Percentiles rank a stretch among this genome's conserved stretches.
These are phyloP conservation scores for Nakazawaea wickerhamii DNA, from an alignment of 805 yeast genomes.

Conservation along the genomic window DNA sequence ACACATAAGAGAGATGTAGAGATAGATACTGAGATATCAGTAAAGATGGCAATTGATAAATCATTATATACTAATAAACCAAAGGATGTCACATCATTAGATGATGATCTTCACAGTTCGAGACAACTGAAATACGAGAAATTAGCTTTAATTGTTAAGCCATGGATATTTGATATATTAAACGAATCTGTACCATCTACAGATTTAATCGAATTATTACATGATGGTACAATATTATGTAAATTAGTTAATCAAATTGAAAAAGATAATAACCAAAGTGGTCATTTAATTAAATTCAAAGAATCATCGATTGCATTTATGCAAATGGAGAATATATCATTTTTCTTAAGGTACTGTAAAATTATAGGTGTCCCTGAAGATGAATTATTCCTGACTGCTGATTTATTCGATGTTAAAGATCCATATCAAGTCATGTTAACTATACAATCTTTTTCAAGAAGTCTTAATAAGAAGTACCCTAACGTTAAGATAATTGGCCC, in stretches of 20 bases:
- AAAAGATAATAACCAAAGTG: conserved; percentile 7
- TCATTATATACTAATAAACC: conserved; percentile 6
- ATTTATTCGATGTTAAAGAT: conserved; percentile 66
- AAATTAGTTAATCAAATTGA: conserved; percentile 37
- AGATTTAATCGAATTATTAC: conserved; percentile 51
- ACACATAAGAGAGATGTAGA: no score
- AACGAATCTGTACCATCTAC: conserved; percentile 24
- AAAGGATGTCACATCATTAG: conserved; percentile 51
- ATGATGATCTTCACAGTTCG: conserved; percentile 50
- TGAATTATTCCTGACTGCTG: conserved; percentile 75
- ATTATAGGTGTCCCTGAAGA: conserved; percentile 69
- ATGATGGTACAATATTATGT: conserved; percentile 58
- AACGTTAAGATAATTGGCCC: conserved; percentile 54
- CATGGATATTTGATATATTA: conserved; percentile 48
- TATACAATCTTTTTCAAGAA: conserved; percentile 66
- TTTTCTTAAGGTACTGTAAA: conserved; percentile 59
- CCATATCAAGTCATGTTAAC: conserved; percentile 77
- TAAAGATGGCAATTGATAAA: no score
- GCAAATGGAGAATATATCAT: conserved; percentile 81
- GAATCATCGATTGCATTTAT: conserved; percentile 69
- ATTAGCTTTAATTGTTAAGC: conserved; percentile 29
- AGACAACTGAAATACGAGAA: conserved; percentile 47
- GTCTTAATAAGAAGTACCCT: conserved; percentile 52
- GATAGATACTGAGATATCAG: not conserved
- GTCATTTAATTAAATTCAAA: conserved; percentile 41